phyloP scores from a whole-genome alignment of 495 filamentous ascomycete species.

The Aspergillus incahuasiensis region DNA sequence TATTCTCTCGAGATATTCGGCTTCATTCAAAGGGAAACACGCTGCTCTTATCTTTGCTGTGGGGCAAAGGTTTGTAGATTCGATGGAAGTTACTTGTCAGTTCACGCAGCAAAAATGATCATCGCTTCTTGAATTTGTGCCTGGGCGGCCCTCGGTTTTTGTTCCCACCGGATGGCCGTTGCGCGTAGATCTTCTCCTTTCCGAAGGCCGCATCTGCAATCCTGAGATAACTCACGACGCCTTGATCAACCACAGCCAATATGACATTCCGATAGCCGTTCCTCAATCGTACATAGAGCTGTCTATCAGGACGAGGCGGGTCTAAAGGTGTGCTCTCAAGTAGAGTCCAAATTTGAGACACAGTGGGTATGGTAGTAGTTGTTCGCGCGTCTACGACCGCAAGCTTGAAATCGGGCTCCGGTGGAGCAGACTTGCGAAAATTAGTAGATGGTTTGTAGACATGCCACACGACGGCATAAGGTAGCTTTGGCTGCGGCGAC shows the following conservation, averaged over 20 bases:
- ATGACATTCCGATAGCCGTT: slow-evolving; percentile 81
- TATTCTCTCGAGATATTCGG: slow-evolving; percentile 14
- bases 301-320: slow-evolving; percentile 50
- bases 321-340: slow-evolving; percentile 64
- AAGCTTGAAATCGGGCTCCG: slow-evolving; percentile 74
- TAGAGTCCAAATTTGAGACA: slow-evolving; percentile 64
- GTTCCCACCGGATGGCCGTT: slow-evolving; percentile 23
- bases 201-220: slow-evolving; percentile 76
- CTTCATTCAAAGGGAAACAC: slow-evolving; percentile 35
- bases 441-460: slow-evolving; percentile 71
- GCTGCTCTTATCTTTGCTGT: slow-evolving; percentile 8
- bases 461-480: slow-evolving; percentile 69
- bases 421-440: slow-evolving; percentile 72
- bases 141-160: slow-evolving; percentile 32
- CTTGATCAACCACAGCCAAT: slow-evolving; percentile 83
- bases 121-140: slow-evolving; percentile 34
- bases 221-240: slow-evolving; percentile 80
- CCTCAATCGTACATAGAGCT: slow-evolving; percentile 66
- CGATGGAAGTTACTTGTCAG: background rate
- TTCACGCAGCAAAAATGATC: slow-evolving; percentile 1
- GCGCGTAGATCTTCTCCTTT: slow-evolving; percentile 60
- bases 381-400: slow-evolving; percentile 70
- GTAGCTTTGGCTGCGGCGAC: slow-evolving; percentile 27
- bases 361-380: slow-evolving; percentile 61
- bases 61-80: background rate